Base-by-base conservation (phyloP, 192 early-diverging fungal species). In the Pecoramyces ruminantium region DNA sequence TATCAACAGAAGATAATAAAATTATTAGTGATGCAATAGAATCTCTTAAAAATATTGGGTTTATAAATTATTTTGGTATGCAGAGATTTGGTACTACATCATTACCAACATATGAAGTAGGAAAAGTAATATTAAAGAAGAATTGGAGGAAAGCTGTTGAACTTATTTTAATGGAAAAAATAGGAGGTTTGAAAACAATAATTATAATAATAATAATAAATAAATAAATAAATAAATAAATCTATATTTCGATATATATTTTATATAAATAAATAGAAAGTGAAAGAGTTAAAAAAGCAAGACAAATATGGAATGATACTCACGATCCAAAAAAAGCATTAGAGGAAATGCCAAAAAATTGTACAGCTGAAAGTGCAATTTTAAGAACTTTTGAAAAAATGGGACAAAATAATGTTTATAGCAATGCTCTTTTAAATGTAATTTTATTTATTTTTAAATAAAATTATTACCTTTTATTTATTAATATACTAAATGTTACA, bases 31-130 rank as follows among this genome's bases (percentile, higher is more conserved):
- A 83, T 12, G 88, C 94, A 14, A 85, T 98, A 79, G 82, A 83
- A 6, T 92, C 93, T 21, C 85, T 98, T 27, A 84, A 88, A 29
- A 82, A 89, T 28, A 84, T 88, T 58, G 98, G 98, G 3, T 99
- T 98, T 81, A 89, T 98, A 83, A 99, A 99, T 88, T 99, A 98
- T 87, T 99, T 89, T 86, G 98, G 96, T 17, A 94, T 98, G 96
- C 98, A 99, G 86, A 90, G 98, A 25, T 99, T 99, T 83, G 98
- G 98, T 30, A 96, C 95, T 9, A 87, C 92, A 29, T 87, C 91
- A 18, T 86, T 96, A 28, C 84, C 91, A 2, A 97, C 97, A 16
- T 93, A 96, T 83, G 85, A 90, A 25, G 88, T 96, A 28, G 98
- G 98, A 9, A 85, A 91, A 2, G 88, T 90, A 0, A 87, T 96